Conservation (phyloP, 371 early-diverging fungal species). For the Mortierella sp. region DNA sequence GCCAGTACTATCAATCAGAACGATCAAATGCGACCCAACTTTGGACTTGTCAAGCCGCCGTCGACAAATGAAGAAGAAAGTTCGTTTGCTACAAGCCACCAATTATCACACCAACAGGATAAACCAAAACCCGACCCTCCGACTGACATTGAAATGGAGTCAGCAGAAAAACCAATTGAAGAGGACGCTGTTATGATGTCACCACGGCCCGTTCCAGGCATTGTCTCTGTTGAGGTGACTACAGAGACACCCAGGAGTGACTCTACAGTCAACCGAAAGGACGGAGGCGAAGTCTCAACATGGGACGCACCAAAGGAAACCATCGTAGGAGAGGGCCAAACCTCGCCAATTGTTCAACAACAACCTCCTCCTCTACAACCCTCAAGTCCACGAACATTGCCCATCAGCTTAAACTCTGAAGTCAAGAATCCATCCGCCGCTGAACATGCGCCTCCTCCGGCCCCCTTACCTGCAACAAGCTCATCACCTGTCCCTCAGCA, state of each 20-base stretch:
- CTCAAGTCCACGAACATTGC: neutral
- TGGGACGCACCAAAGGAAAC: neutral
- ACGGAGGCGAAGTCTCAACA: neutral
- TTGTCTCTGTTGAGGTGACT: neutral
- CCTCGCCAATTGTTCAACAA: neutral
- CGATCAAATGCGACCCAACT: neutral
- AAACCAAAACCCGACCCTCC: neutral
- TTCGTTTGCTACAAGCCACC: neutral
- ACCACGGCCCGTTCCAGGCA: neutral
- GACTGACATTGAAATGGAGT: neutral
- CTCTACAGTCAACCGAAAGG: neutral
- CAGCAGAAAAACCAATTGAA: neutral
- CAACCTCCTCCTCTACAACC: neutral
- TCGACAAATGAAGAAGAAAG: neutral
- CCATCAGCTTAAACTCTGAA: neutral
- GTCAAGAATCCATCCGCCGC: neutral
- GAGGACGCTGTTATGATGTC: neutral
- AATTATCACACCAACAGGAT: neutral
- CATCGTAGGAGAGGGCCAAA: neutral
- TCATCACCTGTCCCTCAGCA: slow-evolving; percentile 6
- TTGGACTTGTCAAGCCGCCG: neutral
- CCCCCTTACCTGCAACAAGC: slow-evolving; percentile 14
- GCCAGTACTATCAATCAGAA: neutral
- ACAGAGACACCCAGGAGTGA: neutral
- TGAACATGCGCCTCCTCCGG: slow-evolving; percentile 14